Percentiles rank a stretch among this genome's conserved stretches.
Conservation (phyloP, 2,329 filamentous ascomycete genomes). For the Tolypocladium tundrense region DNA sequence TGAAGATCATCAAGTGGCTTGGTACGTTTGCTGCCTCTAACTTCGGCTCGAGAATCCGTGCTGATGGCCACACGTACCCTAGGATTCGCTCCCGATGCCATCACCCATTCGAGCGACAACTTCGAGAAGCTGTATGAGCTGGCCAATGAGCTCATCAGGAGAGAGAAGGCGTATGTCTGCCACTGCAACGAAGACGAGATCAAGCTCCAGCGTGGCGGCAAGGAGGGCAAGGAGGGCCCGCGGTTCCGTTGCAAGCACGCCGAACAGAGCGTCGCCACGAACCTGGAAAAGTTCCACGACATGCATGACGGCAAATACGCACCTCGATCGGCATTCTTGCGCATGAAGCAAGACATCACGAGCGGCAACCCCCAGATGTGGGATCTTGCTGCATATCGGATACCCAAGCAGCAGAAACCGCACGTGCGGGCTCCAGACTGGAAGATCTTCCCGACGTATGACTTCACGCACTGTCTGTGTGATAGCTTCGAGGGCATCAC, state of each 20-base stretch:
- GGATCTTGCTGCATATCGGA: constrained; percentile 86
- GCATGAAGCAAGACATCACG: constrained; percentile 86
- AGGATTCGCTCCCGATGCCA: constrained; percentile 33
- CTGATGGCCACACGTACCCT: constrained; percentile 31
- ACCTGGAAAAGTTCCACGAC: constrained; percentile 70
- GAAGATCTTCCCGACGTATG: constrained; percentile 93
- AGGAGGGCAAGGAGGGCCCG: constrained; percentile 50
- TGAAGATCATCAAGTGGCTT: constrained; percentile 74
- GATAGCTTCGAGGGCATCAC: constrained; percentile 90
- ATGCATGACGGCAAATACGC: constrained; percentile 91
- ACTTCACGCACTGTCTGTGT: constrained; percentile 82
- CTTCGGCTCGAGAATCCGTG: background rate
- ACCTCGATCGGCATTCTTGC: constrained; percentile 69
- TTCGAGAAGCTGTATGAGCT: constrained; percentile 76
- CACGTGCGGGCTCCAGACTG: constrained; percentile 46
- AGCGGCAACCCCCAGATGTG: constrained; percentile 91
- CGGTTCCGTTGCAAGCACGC: constrained; percentile 76
- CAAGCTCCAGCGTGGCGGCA: constrained; percentile 76
- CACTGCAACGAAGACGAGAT: constrained; percentile 72
- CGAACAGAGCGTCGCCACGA: constrained; percentile 62
- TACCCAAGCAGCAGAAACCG: constrained; percentile 74
- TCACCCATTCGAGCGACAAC: constrained; percentile 81
- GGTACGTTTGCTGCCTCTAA: background rate
- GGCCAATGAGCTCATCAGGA: constrained; percentile 67
- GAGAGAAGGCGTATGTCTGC: constrained; percentile 68